Base-by-base conservation (phyloP, 192 early-diverging fungal species). In the Chytriomyces sp. region DNA sequence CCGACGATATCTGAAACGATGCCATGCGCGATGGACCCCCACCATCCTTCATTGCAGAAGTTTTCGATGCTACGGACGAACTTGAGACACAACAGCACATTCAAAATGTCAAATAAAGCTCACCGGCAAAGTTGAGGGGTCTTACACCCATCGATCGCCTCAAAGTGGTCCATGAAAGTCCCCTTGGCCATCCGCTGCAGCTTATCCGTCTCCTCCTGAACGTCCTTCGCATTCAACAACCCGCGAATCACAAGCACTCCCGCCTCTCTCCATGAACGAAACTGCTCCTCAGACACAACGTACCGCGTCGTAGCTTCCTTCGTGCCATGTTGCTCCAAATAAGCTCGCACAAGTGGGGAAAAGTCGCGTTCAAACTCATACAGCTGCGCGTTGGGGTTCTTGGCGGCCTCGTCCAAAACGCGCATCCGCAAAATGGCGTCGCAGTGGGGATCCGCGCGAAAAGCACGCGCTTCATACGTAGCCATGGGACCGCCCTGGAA, bases 361-460 rank as follows among this genome's bases (percentile, higher is more conserved):
- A 44, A 44, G 41, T 44, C 41, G 41, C 41, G 41, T 7, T 44
- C 41, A 44, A 44, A 44, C 41, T 44, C 41, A 19, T 44, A 44
- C 41, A 44, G 7, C 8, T 7, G 41, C 7, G 41, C 41, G 41
- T 44, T 19, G 41, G 41, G 41, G 41, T 44, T 44, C 57, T 86
- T 85, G 31, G 84, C 75, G 6, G 78, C 79, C 55, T 84, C 84
- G 65, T 85, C 84, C 84, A 84, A 88, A 39, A 71, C 78, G 32
- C 82, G 77, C 58, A 88, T 66, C 56, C 85, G 80, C 41, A 88
- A 79, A 49, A 84, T 88, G 32, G 80, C 40, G 30, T 84, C 65
- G 52, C 79, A 88, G 17, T 84, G 70, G 19, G 84, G 82, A 41
- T 88, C 84, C 2, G 31, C 65, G 59, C 83, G 81, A 59, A 88